These are phyloP conservation scores for Inga leiocalycina DNA, from an alignment of 306 rosid genomes.

Conservation along the genomic window DNA sequence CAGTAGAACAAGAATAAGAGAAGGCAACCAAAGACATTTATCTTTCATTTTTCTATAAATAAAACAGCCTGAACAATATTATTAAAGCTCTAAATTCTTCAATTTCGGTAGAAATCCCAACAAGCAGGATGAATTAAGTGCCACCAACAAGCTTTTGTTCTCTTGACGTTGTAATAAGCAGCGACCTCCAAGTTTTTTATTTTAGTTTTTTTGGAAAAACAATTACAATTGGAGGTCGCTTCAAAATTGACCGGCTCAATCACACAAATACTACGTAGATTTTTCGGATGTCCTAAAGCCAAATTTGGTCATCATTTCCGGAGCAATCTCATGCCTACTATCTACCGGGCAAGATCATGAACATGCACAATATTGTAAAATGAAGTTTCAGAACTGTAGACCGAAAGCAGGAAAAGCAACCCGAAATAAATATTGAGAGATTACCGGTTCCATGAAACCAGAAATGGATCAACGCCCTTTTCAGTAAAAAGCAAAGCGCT, in stretches of 20 bases:
- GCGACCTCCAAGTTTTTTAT: neutral
- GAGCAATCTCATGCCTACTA: neutral
- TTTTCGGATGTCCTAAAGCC: slow-evolving; percentile 4
- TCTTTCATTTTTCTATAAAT: neutral
- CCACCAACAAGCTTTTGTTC: slow-evolving; percentile 15
- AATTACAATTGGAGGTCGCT: neutral
- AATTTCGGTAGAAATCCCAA: neutral
- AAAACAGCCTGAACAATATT: neutral
- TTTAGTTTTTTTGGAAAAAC: too few relatives aligned
- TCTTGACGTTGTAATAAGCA: neutral
- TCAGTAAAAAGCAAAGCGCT: slow-evolving; percentile 41
- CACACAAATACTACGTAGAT: neutral
- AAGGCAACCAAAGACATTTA: neutral
- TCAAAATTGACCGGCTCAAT: slow-evolving; percentile 13
- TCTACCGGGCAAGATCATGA: neutral
- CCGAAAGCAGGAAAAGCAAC: neutral
- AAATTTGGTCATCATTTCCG: slow-evolving; percentile 13
- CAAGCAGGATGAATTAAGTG: slow-evolving; percentile 6
- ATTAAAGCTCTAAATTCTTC: neutral
- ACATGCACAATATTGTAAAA: slow-evolving; percentile 1
- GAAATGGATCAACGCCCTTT: slow-evolving; percentile 90
- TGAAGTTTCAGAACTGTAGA: neutral
- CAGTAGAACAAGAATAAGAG: neutral
- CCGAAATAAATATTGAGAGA: slow-evolving; percentile 20
- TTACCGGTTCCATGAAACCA: slow-evolving; percentile 98